Evolutionary conservation across 352 stramenopile genomes (phyloP).

Genomic region (Phytophthora cactorum): DNA sequence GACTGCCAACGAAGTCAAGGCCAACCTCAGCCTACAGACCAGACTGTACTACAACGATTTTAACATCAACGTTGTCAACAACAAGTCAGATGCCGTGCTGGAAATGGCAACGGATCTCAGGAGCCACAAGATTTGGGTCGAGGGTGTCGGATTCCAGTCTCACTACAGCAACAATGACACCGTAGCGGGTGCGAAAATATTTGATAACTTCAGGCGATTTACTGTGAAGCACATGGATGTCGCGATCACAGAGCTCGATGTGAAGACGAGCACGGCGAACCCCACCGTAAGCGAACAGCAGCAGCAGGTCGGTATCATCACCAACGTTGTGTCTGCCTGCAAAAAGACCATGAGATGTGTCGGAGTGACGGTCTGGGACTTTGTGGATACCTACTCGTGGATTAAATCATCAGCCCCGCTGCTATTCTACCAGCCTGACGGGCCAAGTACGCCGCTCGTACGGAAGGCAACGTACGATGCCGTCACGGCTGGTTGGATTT

Average conservation of each 20-base stretch:
- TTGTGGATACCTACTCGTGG: conserved; percentile 39
- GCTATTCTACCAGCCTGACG: conserved; percentile 38
- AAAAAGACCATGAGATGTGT: conserved; percentile 34
- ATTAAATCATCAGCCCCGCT: conserved; percentile 27
- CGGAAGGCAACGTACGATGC: conserved; percentile 41
- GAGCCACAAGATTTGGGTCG: conserved; percentile 28
- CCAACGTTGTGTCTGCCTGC: conserved; percentile 37
- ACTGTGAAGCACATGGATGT: conserved; percentile 32
- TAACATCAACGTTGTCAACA: conserved; percentile 38
- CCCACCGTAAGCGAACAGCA: conserved; percentile 34
- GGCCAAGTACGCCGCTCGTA: conserved; percentile 27
- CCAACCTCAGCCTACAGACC: conserved; percentile 23
- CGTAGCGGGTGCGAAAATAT: conserved; percentile 26
- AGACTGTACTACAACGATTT: conserved; percentile 38
- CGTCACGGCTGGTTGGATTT: conserved; percentile 35
- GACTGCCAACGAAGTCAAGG: conserved; percentile 40
- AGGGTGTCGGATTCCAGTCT: conserved; percentile 40
- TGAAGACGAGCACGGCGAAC: conserved; percentile 31
- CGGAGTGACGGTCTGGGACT: conserved; percentile 36
- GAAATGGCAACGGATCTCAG: conserved; percentile 28
- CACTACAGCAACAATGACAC: conserved; percentile 35
- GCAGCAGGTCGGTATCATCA: conserved; percentile 32
- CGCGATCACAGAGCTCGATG: conserved; percentile 40
- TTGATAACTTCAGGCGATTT: conserved; percentile 39
- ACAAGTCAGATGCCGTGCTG: conserved; percentile 39